A percentile compares a stretch with the other conserved stretches of the same genome.
Evolutionary conservation across 208 protist genomes (phyloP).

Genomic region (Trichomonas gallinae): DNA sequence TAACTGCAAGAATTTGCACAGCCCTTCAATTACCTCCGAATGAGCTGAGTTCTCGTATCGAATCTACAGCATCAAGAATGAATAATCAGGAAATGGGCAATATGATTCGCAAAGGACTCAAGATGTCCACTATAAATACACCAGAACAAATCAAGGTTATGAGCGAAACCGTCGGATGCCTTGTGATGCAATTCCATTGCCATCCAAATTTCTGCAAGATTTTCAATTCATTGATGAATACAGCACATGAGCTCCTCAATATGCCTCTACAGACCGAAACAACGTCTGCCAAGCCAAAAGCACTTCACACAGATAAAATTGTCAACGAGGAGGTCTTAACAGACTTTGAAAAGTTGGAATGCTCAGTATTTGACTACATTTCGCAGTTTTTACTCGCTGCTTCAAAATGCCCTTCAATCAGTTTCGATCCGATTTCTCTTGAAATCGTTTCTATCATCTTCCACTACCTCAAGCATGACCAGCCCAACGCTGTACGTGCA

Average conservation of each 20-base stretch:
- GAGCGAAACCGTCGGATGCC: background rate
- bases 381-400: background rate
- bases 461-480: background rate
- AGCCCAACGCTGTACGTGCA: background rate
- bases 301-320: background rate
- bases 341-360: background rate
- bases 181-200: background rate
- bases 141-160: background rate
- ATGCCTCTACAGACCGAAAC: background rate
- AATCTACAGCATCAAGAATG: background rate
- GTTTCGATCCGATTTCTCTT: background rate
- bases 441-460: background rate
- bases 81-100: background rate
- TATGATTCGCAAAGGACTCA: background rate
- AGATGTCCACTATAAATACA: background rate
- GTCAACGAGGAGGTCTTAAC: background rate
- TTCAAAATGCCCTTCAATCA: background rate
- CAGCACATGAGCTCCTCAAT: background rate
- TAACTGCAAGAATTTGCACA: background rate
- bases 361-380: background rate
- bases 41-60: background rate
- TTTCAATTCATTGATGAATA: background rate
- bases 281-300: background rate
- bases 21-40: background rate
- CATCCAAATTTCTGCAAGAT: background rate